Base-by-base conservation (phyloP, 768 basidiomycete genomes). In the Saitozyma podzolica region DNA sequence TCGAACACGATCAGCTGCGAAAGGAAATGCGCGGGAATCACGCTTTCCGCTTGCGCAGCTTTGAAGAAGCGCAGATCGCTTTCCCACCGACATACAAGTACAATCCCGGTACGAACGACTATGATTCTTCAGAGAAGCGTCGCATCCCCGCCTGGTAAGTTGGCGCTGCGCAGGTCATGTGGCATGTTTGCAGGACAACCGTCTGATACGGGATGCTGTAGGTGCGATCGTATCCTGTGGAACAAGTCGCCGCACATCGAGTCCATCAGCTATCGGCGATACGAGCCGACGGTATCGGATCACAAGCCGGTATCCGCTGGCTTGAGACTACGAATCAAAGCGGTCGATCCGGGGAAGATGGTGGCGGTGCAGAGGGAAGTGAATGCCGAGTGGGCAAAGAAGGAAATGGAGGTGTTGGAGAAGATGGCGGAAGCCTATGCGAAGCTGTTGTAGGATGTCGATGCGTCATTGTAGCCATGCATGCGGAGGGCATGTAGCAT, bases 41-140 rank as follows among this genome's bases (percentile, higher is more conserved):
- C n/a, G 85, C 83, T 0, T 96, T 92, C 80, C 88, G 95, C 1
- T 82, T 98, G 11, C 87, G 91, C 10, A 83, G 84, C 1, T 98
- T 97, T 81, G 80, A 79, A 8, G 95, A 98, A 75, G 89, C 82
- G 1, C 86, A 86, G 0, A 85, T 97, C 65, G 85, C 83, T 0
- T 99, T 99, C 69, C 79, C 84, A 2, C 93, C 94, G 16, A 96
- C 94, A 43, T 97, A 97, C 85, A 96, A 96, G 80, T 97, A 96
- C 80, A 92, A 95, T 76, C 86, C 86, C 1, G 81, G 85, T 7
- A 86, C 91, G 20, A 78, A 85, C 75, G 84, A 87, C 65, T 99
- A 91, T 70, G 95, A 99, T 75, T 83, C 88, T 3, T 91, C 89
- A 0, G 91, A 92, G 77, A 97, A 98, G 79, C 84, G 85, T 11